A percentile compares a stretch with the other conserved stretches of the same genome.
phyloP scores from a whole-genome alignment of 2,329 filamentous ascomycete species.

The Nemania sp. region DNA sequence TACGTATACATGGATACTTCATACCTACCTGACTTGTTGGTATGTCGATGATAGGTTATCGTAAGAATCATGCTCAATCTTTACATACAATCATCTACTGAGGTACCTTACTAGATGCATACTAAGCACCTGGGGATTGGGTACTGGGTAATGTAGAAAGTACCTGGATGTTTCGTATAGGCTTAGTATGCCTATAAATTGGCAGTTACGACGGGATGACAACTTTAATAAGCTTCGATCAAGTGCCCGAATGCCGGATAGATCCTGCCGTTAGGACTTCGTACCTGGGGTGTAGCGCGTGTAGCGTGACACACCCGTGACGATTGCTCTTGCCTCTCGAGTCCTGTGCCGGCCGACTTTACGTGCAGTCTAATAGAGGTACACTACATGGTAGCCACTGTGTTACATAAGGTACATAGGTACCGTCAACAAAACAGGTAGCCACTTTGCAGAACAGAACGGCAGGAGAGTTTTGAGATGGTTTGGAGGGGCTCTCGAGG shows the following conservation, averaged over 20 bases:
- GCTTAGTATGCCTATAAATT: neutral
- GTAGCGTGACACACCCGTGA: constrained; percentile 12
- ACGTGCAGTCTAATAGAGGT: neutral
- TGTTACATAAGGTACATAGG: no score
- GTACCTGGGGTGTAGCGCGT: neutral
- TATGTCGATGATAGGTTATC: constrained; percentile 22
- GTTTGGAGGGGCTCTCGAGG: constrained; percentile 3
- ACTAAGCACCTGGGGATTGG: no score
- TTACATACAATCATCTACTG: no score
- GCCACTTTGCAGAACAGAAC: neutral
- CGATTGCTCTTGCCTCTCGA: constrained; percentile 13
- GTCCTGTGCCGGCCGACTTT: neutral
- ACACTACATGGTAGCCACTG: no score
- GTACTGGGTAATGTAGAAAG: no score
- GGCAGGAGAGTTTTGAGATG: neutral
- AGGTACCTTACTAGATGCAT: no score
- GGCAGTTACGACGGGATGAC: constrained; percentile 3
- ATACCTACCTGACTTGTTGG: no score
- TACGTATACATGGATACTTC: no score
- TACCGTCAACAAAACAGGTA: constrained; percentile 6
- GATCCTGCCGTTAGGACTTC: constrained; percentile 16
- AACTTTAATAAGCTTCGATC: neutral
- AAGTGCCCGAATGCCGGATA: constrained; percentile 19
- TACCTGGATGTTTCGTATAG: no score
- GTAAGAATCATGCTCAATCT: neutral